A percentile compares a stretch with the other conserved stretches of the same genome.
phyloP scores from a whole-genome alignment of 371 early-diverging fungal genomes.

The Mortierella sp. region DNA sequence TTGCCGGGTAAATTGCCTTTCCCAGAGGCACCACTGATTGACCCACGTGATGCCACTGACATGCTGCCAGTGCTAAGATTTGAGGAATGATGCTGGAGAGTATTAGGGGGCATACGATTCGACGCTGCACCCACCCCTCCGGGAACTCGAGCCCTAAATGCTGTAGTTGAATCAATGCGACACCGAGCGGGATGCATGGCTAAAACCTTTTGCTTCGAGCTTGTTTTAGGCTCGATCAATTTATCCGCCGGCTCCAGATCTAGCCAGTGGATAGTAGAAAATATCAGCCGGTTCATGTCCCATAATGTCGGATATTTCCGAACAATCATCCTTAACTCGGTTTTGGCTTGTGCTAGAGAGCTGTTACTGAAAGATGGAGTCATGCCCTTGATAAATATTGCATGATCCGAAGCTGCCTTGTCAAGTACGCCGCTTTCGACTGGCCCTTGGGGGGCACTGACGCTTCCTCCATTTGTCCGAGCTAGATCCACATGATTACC shows the following conservation, averaged over 20 bases:
- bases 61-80: conserved; percentile 25
- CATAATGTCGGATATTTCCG: conserved; percentile 36
- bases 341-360: conserved; percentile 28
- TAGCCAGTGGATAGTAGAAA: conserved; percentile 52
- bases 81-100: conserved; percentile 32
- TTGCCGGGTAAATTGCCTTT: conserved; percentile 12
- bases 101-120: neutral
- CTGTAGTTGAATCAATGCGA: conserved; percentile 34
- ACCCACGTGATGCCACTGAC: conserved; percentile 31
- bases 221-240: conserved; percentile 6
- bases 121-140: neutral
- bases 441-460: conserved; percentile 2
- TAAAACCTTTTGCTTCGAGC: conserved; percentile 16
- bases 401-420: conserved; percentile 35
- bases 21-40: conserved; percentile 25
- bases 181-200: conserved; percentile 49
- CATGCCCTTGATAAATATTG: conserved; percentile 39
- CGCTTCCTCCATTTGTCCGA: conserved; percentile 8
- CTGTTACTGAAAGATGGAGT: conserved; percentile 17
- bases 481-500: conserved; percentile 19
- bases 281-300: conserved; percentile 52
- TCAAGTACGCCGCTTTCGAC: conserved; percentile 17
- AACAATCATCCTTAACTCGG: conserved; percentile 34
- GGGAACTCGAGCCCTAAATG: conserved; percentile 28
- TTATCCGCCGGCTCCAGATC: conserved; percentile 45